Percentiles rank a stretch among this genome's conserved stretches.
Conservation (phyloP, 1,139 yeast species). For the Pichia sp. region DNA sequence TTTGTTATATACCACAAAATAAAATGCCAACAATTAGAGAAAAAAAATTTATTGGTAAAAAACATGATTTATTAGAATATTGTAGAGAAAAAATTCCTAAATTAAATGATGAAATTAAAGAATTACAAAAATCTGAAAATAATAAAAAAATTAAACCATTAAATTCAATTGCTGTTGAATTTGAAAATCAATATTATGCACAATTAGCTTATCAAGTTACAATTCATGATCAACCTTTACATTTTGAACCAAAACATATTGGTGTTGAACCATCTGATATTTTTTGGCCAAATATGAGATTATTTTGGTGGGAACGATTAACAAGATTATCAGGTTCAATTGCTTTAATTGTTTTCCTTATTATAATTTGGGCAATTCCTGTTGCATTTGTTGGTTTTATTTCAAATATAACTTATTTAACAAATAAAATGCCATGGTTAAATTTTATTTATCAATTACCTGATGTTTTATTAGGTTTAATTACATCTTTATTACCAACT, state of each 20-base stretch:
- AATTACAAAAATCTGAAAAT: slow-evolving; percentile 39
- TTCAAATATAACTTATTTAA: slow-evolving; percentile 57
- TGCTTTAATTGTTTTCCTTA: slow-evolving; percentile 52
- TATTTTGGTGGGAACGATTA: slow-evolving; percentile 80
- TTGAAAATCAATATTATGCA: slow-evolving; percentile 63
- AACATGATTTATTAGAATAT: slow-evolving; percentile 56
- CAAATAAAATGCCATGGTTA: slow-evolving; percentile 49
- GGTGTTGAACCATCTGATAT: slow-evolving; percentile 62
- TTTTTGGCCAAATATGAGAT: slow-evolving; percentile 63
- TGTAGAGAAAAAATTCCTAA: slow-evolving; percentile 51
- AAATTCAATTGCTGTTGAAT: slow-evolving; percentile 64
- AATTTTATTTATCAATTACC: slow-evolving; percentile 51
- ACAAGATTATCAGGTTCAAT: slow-evolving; percentile 53
- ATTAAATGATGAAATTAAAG: slow-evolving; percentile 48
- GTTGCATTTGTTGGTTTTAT: slow-evolving; percentile 64
- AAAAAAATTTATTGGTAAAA: slow-evolving; percentile 39
- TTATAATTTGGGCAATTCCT: slow-evolving; percentile 62
- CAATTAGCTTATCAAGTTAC: slow-evolving; percentile 63
- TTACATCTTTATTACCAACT: slow-evolving; percentile 58
- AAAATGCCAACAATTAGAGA: slow-evolving; percentile 65
- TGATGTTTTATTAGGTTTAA: slow-evolving; percentile 42
- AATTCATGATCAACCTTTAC: slow-evolving; percentile 48
- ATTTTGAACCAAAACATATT: slow-evolving; percentile 44
- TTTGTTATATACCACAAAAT: slow-evolving; percentile 46
- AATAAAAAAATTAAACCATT: slow-evolving; percentile 40